A percentile compares a stretch with the other conserved stretches of the same genome.
Conservation (phyloP, 1,284 basidiomycete genomes). For the Sporisorium sorghi region DNA sequence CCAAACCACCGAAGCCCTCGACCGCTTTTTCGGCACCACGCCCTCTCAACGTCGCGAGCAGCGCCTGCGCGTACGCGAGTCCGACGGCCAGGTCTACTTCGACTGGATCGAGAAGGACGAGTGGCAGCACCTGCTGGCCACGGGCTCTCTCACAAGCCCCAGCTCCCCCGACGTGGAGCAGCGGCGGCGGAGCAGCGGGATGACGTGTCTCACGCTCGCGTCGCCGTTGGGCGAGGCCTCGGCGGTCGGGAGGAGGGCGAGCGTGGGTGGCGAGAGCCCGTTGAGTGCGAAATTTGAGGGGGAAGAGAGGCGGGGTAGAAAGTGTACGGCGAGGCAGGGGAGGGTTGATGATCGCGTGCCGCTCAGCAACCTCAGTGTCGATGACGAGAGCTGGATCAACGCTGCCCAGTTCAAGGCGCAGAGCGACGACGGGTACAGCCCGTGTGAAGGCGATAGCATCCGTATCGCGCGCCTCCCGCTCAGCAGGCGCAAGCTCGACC, state of each 20-base stretch:
- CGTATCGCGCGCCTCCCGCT: constrained; percentile 28
- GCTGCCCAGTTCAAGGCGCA: constrained; percentile 15
- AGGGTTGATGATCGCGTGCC: constrained; percentile 16
- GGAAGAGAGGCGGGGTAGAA: constrained; percentile 21
- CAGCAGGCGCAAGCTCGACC: constrained; percentile 9
- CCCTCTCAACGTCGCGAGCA: constrained; percentile 38
- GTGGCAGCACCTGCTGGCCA: constrained; percentile 31
- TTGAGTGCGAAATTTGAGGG: constrained; percentile 5
- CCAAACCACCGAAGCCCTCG: constrained; percentile 51
- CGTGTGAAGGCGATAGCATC: constrained; percentile 4
- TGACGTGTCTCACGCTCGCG: constrained; percentile 20
- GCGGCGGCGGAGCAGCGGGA: constrained; percentile 21
- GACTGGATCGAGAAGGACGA: constrained; percentile 47
- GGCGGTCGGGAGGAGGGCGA: constrained; percentile 9
- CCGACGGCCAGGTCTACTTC: constrained; percentile 47
- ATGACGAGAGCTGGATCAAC: constrained; percentile 1
- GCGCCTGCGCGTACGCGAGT: constrained; percentile 38
- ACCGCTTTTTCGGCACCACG: constrained; percentile 53
- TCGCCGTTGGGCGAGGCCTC: constrained; percentile 9
- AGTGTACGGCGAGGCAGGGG: constrained; percentile 6
- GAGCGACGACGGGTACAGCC: constrained; percentile 12
- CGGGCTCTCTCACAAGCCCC: constrained; percentile 6
- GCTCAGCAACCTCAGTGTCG: not conserved
- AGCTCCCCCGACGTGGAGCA: not conserved
- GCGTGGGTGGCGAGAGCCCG: constrained; percentile 7